These are phyloP conservation scores for Talaromyces atroroseus DNA, from an alignment of 2,329 filamentous ascomycete species.

Conservation along the genomic window DNA sequence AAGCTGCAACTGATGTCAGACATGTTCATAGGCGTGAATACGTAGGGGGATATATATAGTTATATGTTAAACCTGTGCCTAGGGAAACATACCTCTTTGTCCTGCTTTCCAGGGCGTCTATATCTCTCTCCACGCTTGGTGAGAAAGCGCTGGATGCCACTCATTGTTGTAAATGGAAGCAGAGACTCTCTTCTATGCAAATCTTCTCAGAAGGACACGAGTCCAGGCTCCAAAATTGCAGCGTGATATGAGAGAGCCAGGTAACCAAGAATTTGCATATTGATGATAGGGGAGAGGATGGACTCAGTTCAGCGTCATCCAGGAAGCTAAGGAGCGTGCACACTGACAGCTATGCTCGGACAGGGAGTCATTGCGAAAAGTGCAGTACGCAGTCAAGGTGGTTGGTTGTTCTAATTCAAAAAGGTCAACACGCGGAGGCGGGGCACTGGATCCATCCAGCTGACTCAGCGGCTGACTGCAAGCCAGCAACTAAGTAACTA, in stretches of 20 bases:
- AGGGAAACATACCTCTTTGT: constrained; percentile 25
- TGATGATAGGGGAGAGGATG: neutral
- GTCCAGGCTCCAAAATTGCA: constrained; percentile 2
- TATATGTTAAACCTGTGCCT: too few relatives aligned
- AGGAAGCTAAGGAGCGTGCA: neutral
- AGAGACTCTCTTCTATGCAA: neutral
- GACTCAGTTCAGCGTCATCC: neutral
- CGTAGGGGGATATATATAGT: too few relatives aligned
- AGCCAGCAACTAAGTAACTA: too few relatives aligned
- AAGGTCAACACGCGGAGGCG: too few relatives aligned
- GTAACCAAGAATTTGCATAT: neutral
- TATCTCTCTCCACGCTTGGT: constrained; percentile 33
- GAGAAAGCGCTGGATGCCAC: constrained; percentile 38
- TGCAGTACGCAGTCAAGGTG: too few relatives aligned
- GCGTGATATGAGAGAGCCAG: neutral
- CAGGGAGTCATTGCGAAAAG: neutral
- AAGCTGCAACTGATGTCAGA: neutral
- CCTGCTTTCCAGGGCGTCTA: constrained; percentile 23
- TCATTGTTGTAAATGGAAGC: constrained; percentile 23
- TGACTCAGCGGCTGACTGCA: too few relatives aligned
- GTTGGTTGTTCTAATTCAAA: neutral
- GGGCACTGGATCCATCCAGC: too few relatives aligned
- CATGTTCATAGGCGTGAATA: neutral
- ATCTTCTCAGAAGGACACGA: neutral
- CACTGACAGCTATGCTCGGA: neutral